A percentile compares a stretch with the other conserved stretches of the same genome.
phyloP scores from a whole-genome alignment of 371 early-diverging fungal genomes.

The Rhizopus arrhizus region DNA sequence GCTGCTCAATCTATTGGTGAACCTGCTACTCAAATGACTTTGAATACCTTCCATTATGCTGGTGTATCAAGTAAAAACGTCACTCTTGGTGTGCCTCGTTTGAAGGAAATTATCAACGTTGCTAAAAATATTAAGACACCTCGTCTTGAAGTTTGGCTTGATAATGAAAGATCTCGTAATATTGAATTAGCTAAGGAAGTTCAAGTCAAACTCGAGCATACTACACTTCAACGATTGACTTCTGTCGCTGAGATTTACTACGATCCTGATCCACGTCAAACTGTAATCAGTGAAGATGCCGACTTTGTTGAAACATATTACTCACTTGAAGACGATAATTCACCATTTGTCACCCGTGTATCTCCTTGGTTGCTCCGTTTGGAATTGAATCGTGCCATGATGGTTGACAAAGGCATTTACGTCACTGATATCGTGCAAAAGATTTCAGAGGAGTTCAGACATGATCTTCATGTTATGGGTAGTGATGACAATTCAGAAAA shows the following conservation, averaged over 20 bases:
- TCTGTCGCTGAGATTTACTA: slow-evolving; percentile 93
- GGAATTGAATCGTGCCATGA: slow-evolving; percentile 83
- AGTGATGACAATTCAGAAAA: slow-evolving; percentile 94
- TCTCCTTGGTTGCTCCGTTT: slow-evolving; percentile 98
- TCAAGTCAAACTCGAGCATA: slow-evolving; percentile 91
- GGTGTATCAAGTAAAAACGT: slow-evolving; percentile 98
- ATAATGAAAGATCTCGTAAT: slow-evolving; percentile 72
- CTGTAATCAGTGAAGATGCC: slow-evolving; percentile 89
- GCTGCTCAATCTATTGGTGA: slow-evolving; percentile 99
- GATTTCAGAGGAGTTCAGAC: slow-evolving; percentile 77
- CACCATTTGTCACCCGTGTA: slow-evolving; percentile 57
- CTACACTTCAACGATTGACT: slow-evolving; percentile 86
- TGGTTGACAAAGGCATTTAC: slow-evolving; percentile 91
- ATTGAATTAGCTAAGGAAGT: slow-evolving; percentile 91
- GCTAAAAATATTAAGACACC: slow-evolving; percentile 98
- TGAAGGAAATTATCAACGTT: slow-evolving; percentile 99
- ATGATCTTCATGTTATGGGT: slow-evolving; percentile 78
- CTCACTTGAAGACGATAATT: slow-evolving; percentile 81
- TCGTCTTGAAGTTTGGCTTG: slow-evolving; percentile 85
- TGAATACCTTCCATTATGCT: slow-evolving; percentile 99
- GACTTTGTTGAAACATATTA: slow-evolving; percentile 93
- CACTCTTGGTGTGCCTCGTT: slow-evolving; percentile 98
- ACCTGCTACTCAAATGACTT: slow-evolving; percentile 99
- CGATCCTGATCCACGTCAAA: slow-evolving; percentile 91
- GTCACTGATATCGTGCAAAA: slow-evolving; percentile 77